Percentiles rank a stretch among this genome's conserved stretches.
phyloP scores from a whole-genome alignment of 805 yeast genomes.

The Schwanniomyces polymorphus region DNA sequence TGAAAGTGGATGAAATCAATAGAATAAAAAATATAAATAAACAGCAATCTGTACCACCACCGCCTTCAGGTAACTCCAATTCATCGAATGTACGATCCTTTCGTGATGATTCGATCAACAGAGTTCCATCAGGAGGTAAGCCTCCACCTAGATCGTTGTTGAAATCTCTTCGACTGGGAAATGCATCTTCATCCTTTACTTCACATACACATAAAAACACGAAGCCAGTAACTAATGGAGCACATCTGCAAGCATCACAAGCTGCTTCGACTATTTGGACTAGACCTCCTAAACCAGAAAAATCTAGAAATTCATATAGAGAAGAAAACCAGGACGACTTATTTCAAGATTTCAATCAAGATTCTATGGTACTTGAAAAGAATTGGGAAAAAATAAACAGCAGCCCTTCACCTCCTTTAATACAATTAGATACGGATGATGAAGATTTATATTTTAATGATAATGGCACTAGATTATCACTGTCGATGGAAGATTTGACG shows the following conservation, averaged over 20 bases:
- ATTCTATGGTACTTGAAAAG: constrained; percentile 17
- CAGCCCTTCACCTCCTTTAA: constrained; percentile 42
- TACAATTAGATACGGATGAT: constrained; percentile 70
- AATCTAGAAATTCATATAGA: constrained; percentile 2
- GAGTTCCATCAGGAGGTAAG: constrained; percentile 9
- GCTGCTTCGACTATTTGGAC: constrained; percentile 34
- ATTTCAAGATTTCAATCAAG: constrained; percentile 44
- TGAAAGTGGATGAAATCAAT: constrained; percentile 37
- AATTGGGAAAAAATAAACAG: constrained; percentile 28
- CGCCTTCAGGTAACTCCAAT: constrained; percentile 5
- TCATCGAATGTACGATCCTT: constrained; percentile 28
- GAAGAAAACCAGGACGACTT: constrained; percentile 15
- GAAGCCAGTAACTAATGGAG: constrained; percentile 7
- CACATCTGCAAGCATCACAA: constrained; percentile 20
- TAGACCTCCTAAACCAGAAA: constrained; percentile 13
- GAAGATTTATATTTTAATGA: constrained; percentile 7
- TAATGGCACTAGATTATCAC: constrained; percentile 6
- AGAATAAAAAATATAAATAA: constrained; percentile 17
- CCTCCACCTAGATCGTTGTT: constrained; percentile 24
- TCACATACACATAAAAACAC: constrained; percentile 4
- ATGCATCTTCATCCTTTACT: not conserved
- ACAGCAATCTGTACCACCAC: constrained; percentile 9
- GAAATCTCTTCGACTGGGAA: constrained; percentile 27
- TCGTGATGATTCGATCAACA: constrained; percentile 9
- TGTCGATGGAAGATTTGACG: constrained; percentile 22